Evolutionary conservation across 345 rosid genomes (phyloP), one percentile per base, ranked within the genome.

Genomic region (Acer campestre): DNA sequence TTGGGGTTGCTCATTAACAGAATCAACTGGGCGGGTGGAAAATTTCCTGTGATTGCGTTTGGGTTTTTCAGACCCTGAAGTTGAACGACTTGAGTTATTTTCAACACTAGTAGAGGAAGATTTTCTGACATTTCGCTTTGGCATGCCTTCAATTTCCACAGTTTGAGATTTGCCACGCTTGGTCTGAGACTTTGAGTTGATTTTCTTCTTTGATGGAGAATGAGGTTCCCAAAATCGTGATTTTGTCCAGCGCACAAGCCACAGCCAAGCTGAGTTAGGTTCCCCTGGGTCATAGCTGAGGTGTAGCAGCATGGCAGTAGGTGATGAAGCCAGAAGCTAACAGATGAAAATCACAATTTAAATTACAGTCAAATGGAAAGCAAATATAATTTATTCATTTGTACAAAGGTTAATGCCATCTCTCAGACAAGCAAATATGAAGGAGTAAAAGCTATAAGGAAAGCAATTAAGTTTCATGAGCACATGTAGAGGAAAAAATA

Each of bases 201-300:
- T 59, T 68, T 68, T 86, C 79, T 78, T 88, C 80, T 81, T 78
- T 62, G 68, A 78, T 53, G 81, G 84, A 27, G 86, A 78, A 81
- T 79, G 81, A 58, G 86, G 84, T 75, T 77, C 83, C 96, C 92
- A 91, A 77, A 89, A 87, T 67, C 59, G 84, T 77, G 86, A 85
- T 6, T 58, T 81, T 29, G 94, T 87, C 97, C 98, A 94, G 65
- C 96, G 91, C 76, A 80, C 87, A 76, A 91, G 86, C 98, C 98
- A 94, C 67, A 83, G 84, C 83, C 73, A 71, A 38, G 86, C 82
- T 9, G 89, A 88, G 82, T 94, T 92, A 58, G 91, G 88, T 71
- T 92, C 90, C 71, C 83, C 89, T 16, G 79, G 81, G 76, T 72
- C 82, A 76, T 86, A 89, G n/a, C 86, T 89, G 59, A 89, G 81